Conservation (phyloP, 345 rosid genomes). For the thale cress (Arabidopsis thaliana) region TAIR10.1 NC_003075.7:14624501-14625000, state of each 20-base stretch:
- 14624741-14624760: slow-evolving; percentile 26
- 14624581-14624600: too few species aligned
- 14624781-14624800: slow-evolving; percentile 31
- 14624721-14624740: slow-evolving; percentile 23
- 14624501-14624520: too few species aligned
- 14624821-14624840: slow-evolving; percentile 43
- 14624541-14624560: too few species aligned
- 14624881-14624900: slow-evolving; percentile 28
- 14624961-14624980: slow-evolving; percentile 18
- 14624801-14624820: slow-evolving; percentile 29
- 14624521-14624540: too few species aligned
- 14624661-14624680: neutral
- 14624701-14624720: neutral
- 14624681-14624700: slow-evolving; percentile 19
- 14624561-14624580: too few species aligned
- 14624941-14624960: slow-evolving; percentile 18
- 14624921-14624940: neutral
- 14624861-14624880: slow-evolving; percentile 36
- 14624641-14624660: too few species aligned
- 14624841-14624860: slow-evolving; percentile 34
- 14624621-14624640: too few species aligned
- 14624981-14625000: slow-evolving; percentile 40
- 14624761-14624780: slow-evolving; percentile 14
- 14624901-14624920: slow-evolving; percentile 24
- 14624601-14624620: too few species aligned